Evolutionary conservation across 768 basidiomycete genomes (phyloP), one percentile per base, ranked within the genome.

Genomic region (Kwoniella sp.): DNA sequence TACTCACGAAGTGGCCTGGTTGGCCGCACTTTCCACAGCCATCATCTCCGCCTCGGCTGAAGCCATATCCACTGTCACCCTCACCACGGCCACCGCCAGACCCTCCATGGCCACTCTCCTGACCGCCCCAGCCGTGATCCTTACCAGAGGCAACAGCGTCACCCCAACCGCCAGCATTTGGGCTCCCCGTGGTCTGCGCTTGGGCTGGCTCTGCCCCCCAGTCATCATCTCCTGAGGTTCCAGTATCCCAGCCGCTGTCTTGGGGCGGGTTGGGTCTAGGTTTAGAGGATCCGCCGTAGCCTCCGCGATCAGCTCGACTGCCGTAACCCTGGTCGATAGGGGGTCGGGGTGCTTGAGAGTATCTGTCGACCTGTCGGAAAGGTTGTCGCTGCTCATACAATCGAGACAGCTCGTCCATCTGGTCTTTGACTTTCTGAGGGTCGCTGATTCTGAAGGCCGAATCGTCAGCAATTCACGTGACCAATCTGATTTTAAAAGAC

Each of bases 1-100:
- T 19, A 29, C 60, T 55, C 22, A 55, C 61, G 26, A 47, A 63
- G 36, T 61, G 61, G n/a, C 55, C 63, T 21, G 13, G n/a, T 29
- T 58, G 33, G 9, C 55, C 55, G 33, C 55, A 50, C 21, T 49
- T 51, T 26, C 25, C 10, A 33, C 48, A 67, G 2, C 65, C 58
- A 53, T 54, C 63, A 47, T 25, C 49, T 15, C 47, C 58, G 1
- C 33, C 46, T 30, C 40, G 22, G 29, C 22, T 55, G n/a, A 19
- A 19, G 44, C 36, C 51, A 26, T 40, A 22, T 8, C 36, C 63
- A 9, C 12, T 37, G 10, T 29, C 58, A 3, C 15, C 29, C 17
- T 19, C 47, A 24, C 54, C 40, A 13, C 47, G 36, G 8, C 40
- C 22, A 21, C 40, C 44, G 19, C 15, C 17, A 24, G 17, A 53